phyloP scores from a whole-genome alignment of 1,139 yeast genomes.

The Komagataea norvegica region DNA sequence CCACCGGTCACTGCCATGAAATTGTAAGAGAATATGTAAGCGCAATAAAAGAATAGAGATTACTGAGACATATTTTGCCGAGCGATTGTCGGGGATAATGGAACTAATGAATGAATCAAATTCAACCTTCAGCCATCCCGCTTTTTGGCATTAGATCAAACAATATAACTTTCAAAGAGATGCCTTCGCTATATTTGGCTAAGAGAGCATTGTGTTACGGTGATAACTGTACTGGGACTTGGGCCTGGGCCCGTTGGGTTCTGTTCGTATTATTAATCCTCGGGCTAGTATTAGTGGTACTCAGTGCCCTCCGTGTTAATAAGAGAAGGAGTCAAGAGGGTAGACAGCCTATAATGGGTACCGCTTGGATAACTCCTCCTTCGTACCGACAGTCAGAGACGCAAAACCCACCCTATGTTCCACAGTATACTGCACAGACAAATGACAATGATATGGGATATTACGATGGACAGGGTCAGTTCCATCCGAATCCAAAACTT shows the following conservation, averaged over 20 bases:
- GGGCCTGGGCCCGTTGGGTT: slow-evolving; percentile 42
- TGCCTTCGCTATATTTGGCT: slow-evolving; percentile 2
- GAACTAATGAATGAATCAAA: no score
- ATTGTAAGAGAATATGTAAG: no score
- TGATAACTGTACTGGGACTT: slow-evolving; percentile 13
- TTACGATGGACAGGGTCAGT: slow-evolving; percentile 66
- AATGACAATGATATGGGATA: slow-evolving; percentile 75
- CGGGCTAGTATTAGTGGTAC: slow-evolving; percentile 43
- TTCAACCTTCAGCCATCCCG: no score
- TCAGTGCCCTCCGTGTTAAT: slow-evolving; percentile 55
- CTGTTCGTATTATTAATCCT: slow-evolving; percentile 41
- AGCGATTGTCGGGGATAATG: no score
- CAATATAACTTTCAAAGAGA: not conserved
- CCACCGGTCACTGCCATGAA: no score
- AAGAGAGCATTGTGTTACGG: slow-evolving; percentile 18
- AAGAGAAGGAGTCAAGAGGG: slow-evolving; percentile 58
- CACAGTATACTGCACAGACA: slow-evolving; percentile 61
- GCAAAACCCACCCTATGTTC: slow-evolving; percentile 45
- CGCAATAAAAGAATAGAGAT: no score
- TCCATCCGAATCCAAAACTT: slow-evolving; percentile 32
- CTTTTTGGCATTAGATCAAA: no score
- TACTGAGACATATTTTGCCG: no score
- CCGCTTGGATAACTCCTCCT: slow-evolving; percentile 92
- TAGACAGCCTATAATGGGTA: slow-evolving; percentile 67
- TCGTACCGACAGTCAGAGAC: slow-evolving; percentile 62